These are phyloP conservation scores for Apiotrichum veenhuisii DNA, from an alignment of 1,284 basidiomycete genomes.

Conservation along the genomic window DNA sequence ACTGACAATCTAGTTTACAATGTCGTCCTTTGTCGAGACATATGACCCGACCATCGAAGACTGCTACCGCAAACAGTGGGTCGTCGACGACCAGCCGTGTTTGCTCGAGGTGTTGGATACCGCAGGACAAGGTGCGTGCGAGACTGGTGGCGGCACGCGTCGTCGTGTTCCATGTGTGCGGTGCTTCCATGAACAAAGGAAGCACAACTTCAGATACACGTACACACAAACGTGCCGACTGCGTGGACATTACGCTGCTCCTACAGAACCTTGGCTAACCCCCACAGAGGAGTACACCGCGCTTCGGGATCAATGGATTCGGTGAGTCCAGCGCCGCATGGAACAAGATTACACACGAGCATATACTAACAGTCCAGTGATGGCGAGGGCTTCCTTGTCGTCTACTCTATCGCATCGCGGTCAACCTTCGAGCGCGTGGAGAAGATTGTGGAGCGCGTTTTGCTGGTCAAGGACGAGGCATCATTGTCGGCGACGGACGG, in stretches of 20 bases:
- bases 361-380: conserved; percentile 58
- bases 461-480: conserved; percentile 82
- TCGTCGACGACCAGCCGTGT: conserved; percentile 86
- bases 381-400: conserved; percentile 86
- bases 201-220: no score
- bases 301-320: conserved; percentile 97
- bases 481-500: conserved; percentile 50
- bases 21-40: conserved; percentile 80
- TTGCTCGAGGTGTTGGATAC: conserved; percentile 91
- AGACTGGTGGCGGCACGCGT: neutral
- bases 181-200: neutral
- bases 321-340: conserved; percentile 57
- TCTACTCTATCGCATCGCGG: conserved; percentile 79
- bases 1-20: conserved; percentile 63
- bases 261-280: neutral
- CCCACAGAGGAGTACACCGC: conserved; percentile 87
- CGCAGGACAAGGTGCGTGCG: conserved; percentile 76
- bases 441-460: conserved; percentile 91
- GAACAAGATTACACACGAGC: neutral
- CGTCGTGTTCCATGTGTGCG: no score
- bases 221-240: no score
- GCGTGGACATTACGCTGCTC: neutral
- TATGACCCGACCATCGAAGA: conserved; percentile 78
- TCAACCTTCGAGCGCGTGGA: conserved; percentile 91
- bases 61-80: conserved; percentile 85